Conservation (phyloP, 2,329 filamentous ascomycete genomes). For the Pseudonectria foliicola region DNA sequence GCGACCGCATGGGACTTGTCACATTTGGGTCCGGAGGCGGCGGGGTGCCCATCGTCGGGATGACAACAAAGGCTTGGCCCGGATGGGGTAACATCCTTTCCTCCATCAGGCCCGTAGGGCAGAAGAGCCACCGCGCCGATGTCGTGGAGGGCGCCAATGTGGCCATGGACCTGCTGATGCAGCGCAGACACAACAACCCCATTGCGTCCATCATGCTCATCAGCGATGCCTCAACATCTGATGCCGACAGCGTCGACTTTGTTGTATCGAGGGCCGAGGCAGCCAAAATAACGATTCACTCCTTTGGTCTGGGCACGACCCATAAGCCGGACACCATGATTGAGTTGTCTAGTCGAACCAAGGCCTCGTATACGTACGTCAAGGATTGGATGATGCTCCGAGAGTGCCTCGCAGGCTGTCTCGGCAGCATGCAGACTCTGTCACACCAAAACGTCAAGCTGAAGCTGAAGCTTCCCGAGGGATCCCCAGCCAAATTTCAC, state of each 20-base stretch:
- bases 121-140: conserved; percentile 93
- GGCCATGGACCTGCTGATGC: conserved; percentile 97
- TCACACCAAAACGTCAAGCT: conserved; percentile 99
- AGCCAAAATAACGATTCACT: conserved; percentile 96
- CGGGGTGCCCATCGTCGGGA: conserved; percentile 90
- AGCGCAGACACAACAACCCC: conserved; percentile 90
- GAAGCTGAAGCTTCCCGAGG: conserved; percentile 87
- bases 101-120: conserved; percentile 86
- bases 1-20: conserved; percentile 93
- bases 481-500: conserved; percentile 94
- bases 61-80: conserved; percentile 91
- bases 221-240: conserved; percentile 92
- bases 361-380: conserved; percentile 95
- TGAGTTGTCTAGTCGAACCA: conserved; percentile 88
- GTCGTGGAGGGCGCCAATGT: conserved; percentile 97
- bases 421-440: conserved; percentile 84
- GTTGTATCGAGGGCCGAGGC: conserved; percentile 94
- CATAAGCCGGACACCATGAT: conserved; percentile 99
- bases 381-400: conserved; percentile 99
- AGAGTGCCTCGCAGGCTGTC: conserved; percentile 87
- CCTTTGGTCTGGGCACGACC: conserved; percentile 90
- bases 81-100: conserved; percentile 83
- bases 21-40: conserved; percentile 94
- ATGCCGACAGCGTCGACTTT: conserved; percentile 93
- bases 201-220: conserved; percentile 94